These are phyloP conservation scores for Kodamaea plutei DNA, from an alignment of 1,139 yeast genomes.

Conservation along the genomic window DNA sequence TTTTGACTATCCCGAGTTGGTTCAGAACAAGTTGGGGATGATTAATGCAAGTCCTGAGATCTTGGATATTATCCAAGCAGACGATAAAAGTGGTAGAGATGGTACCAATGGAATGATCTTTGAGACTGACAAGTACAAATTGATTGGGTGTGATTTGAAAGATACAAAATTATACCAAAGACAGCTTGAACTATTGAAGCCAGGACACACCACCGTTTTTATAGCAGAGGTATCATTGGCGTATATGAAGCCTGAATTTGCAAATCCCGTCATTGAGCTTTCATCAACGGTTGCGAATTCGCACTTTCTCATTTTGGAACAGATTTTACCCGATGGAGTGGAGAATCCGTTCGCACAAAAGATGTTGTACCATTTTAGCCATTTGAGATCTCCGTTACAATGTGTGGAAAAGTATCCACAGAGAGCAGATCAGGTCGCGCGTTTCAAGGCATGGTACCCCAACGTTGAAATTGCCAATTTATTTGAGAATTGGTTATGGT, in stretches of 20 bases:
- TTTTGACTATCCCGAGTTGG: conserved; percentile 71
- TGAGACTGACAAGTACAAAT: conserved; percentile 46
- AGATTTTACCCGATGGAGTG: conserved; percentile 61
- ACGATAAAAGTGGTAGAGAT: too few species aligned
- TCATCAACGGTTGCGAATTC: conserved; percentile 43
- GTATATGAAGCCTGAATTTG: conserved; percentile 66
- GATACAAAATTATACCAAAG: conserved; percentile 38
- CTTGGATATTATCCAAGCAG: conserved; percentile 10
- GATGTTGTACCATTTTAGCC: conserved; percentile 70
- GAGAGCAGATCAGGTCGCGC: conserved; percentile 40
- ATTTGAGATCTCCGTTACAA: conserved; percentile 65
- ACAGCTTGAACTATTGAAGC: conserved; percentile 27
- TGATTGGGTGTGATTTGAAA: conserved; percentile 72
- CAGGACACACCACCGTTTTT: conserved; percentile 46
- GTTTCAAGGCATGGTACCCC: conserved; percentile 48
- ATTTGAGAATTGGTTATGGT: conserved; percentile 52
- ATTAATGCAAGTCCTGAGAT: conserved; percentile 49
- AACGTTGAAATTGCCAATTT: conserved; percentile 53
- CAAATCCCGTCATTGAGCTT: conserved; percentile 59
- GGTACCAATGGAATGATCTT: conserved; percentile 31
- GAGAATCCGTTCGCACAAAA: conserved; percentile 67
- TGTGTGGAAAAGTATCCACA: conserved; percentile 62
- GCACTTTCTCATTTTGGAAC: conserved; percentile 69
- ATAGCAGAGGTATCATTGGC: conserved; percentile 83
- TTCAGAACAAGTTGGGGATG: conserved; percentile 49